Evolutionary conservation across 2,329 filamentous ascomycete genomes (phyloP), one percentile per base, ranked within the genome.

Genomic region (Pseudogymnoascus sp.): DNA sequence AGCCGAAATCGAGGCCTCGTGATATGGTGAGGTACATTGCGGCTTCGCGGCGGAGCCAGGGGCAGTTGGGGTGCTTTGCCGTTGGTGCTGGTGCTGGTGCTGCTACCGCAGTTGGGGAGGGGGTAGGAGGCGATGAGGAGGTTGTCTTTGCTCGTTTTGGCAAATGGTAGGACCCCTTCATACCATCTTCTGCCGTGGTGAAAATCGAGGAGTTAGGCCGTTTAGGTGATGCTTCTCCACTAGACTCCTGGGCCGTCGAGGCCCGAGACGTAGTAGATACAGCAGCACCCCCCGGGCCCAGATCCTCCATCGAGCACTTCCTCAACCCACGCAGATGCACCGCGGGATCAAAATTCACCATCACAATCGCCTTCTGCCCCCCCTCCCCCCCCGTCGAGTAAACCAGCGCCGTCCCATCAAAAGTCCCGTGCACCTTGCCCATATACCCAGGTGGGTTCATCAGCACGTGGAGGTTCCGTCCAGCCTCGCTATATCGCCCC

Each of bases 371-470:
- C 21, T 73, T 69, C 19, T 69, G 65, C 3, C 66, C 62, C 8
- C 51, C 45, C 0, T 61, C 62, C 4, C 66, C 66, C 1, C 75
- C 77, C 0, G 74, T 75, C 8, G 76, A 72, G 68, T 82, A 84
- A 2, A 83, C 71, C n/a, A 83, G 66, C 4, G 76, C 77, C 11
- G 78, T 72, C n/a, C 81, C 79, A 66, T 83, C 80, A 70, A 78
- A 78, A 14, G 69, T 72, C 16, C 79, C 80, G 1, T 76, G 72
- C 1, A 82, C 71, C 6, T 72, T 69, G 0, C 78, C 76, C 2
- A 67, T 48, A 61, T 75, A 71, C 0, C 63, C 69, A 0, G 75
- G 74, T 0, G 80, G 77, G 63, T 78, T 80, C n/a, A 80, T 68
- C 1, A 79, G 61, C 0, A 61, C 64, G 51, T 78, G 70, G 4